Base-by-base conservation (phyloP, 1,139 yeast genomes). In the Hanseniaspora sp. region DNA sequence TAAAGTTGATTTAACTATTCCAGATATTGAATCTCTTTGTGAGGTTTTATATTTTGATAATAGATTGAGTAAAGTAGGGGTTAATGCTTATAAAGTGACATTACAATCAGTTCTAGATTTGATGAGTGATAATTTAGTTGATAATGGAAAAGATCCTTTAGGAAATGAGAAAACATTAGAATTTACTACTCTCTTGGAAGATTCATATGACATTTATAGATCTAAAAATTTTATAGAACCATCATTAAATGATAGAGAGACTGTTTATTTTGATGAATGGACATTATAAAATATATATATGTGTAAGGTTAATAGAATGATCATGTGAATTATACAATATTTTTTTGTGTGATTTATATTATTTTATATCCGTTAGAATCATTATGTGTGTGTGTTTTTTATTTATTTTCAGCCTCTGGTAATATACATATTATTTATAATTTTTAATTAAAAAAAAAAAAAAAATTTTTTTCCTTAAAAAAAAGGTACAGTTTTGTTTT, bases 21-120 rank as follows among this genome's bases (percentile, higher is more conserved):
- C 78, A 45, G 95, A 92, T 65, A 81, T 94, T 55, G 74, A 90
- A 56, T 74, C 94, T 0, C 72, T 92, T 30, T 88, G 97, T 67
- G 95, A 88, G 60, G 96, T 92, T 17, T 72, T 92, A 48, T 81
- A 85, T 1, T 87, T 75, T 67, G 98, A 92, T 62, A 96, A 87
- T 63, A 85, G 83, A 66, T 67, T 92, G 55, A 97, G 88, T 64
- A 71, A 77, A 56, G 74, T 80, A 1, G 69, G 75, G 2, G 67
- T 74, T 41, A 83, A 79, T 58, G 74, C 77, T 52, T 80, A 78
- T 62, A 76, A 72, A 60, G 81, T 80, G 0, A 77, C 84, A 1
- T 74, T 82, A 72, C 81, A 73, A 57, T 70, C 73, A 54, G 67
- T 71, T 5, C 58, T 68, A 23, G 73, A 70, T 56, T 59, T 70